These are phyloP conservation scores for Coccomyxa sp. DNA, from an alignment of 139 green algal genomes.

Conservation along the genomic window DNA sequence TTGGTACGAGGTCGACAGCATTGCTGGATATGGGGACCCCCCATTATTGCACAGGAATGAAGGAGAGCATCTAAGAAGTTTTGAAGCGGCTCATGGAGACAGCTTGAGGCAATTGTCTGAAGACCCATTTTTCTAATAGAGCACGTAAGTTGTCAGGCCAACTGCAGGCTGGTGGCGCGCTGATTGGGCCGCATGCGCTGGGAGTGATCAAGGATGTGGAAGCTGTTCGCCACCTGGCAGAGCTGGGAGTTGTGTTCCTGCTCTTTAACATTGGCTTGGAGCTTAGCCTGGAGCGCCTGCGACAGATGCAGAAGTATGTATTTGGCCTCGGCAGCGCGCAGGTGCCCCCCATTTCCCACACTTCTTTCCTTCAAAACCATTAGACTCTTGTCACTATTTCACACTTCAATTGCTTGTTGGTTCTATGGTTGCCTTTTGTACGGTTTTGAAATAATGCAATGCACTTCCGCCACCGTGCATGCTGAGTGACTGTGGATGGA, in stretches of 20 bases:
- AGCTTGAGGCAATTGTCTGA: no score
- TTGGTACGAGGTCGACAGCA: no score
- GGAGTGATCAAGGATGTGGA: conserved; percentile 89
- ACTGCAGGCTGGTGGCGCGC: conserved; percentile 65
- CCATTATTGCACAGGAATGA: no score
- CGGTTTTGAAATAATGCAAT: no score
- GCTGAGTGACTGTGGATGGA: no score
- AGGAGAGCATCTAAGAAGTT: no score
- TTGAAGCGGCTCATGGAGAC: no score
- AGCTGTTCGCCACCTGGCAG: conserved; percentile 82
- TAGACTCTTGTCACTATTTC: background rate
- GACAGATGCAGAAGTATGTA: conserved; percentile 95
- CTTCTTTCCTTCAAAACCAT: background rate
- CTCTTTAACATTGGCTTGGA: conserved; percentile 98
- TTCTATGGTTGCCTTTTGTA: no score
- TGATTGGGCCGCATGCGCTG: conserved; percentile 91
- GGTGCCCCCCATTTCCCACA: conserved; percentile 22
- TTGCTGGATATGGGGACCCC: background rate
- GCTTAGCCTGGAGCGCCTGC: conserved; percentile 89
- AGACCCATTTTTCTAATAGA: no score
- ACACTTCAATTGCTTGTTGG: background rate
- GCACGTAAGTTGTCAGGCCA: background rate
- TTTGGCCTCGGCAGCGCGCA: conserved; percentile 95
- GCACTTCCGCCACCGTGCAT: no score
- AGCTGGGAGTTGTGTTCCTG: conserved; percentile 95